These are phyloP conservation scores for Emericellopsis atlantica DNA, from an alignment of 2,329 filamentous ascomycete genomes.

Conservation along the genomic window DNA sequence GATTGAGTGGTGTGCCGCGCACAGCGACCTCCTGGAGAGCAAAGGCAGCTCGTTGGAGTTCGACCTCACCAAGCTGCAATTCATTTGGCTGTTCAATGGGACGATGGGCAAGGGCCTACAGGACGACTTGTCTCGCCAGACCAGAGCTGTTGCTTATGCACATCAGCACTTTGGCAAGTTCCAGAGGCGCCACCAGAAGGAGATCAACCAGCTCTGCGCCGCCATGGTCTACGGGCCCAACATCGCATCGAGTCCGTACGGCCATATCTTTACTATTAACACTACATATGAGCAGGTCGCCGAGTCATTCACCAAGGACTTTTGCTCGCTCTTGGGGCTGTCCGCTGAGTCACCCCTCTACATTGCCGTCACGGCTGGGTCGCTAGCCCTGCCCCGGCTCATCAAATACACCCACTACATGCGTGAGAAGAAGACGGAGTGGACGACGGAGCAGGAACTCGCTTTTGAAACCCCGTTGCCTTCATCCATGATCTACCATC, in stretches of 20 bases:
- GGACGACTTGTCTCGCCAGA: constrained; percentile 19
- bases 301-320: constrained; percentile 82
- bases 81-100: constrained; percentile 74
- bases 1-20: constrained; percentile 71
- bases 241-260: constrained; percentile 65
- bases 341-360: constrained; percentile 89
- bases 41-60: constrained; percentile 91
- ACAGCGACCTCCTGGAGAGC: constrained; percentile 59
- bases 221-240: constrained; percentile 73
- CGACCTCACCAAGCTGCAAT: constrained; percentile 82
- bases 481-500: constrained; percentile 63
- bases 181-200: constrained; percentile 57
- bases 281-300: constrained; percentile 74
- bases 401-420: constrained; percentile 83
- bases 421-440: constrained; percentile 81
- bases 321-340: constrained; percentile 81
- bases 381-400: constrained; percentile 79
- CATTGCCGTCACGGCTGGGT: constrained; percentile 81
- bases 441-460: constrained; percentile 84
- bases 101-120: constrained; percentile 39
- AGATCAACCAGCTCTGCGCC: constrained; percentile 70
- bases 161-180: constrained; percentile 63
- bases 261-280: constrained; percentile 60
- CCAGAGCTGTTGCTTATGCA: constrained; percentile 59
- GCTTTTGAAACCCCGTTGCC: constrained; percentile 61